Conservation (phyloP, 2,329 filamentous ascomycete genomes). For the Xylaria sp. region DNA sequence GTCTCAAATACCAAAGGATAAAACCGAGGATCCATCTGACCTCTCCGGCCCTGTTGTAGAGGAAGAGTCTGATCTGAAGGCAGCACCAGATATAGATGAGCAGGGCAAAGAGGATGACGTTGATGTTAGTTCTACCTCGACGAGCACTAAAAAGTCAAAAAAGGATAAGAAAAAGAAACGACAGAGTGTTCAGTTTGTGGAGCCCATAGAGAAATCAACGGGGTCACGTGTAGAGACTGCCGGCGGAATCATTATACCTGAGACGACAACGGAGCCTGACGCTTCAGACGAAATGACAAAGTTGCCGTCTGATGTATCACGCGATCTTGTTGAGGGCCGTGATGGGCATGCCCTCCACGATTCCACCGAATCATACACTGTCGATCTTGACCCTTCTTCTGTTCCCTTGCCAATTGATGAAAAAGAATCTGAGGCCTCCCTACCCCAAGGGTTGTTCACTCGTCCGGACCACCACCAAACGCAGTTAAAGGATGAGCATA, state of each 20-base stretch:
- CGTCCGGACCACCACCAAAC: neutral
- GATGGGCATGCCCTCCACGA: neutral
- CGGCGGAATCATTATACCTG: constrained; percentile 9
- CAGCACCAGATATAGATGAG: constrained; percentile 13
- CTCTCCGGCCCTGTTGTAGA: constrained; percentile 16
- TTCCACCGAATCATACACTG: neutral
- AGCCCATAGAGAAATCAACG: constrained; percentile 28
- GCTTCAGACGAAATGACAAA: neutral
- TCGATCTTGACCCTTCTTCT: constrained; percentile 8
- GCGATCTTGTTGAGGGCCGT: neutral
- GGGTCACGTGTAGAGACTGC: constrained; percentile 21
- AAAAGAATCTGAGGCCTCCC: constrained; percentile 3
- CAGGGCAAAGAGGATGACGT: constrained; percentile 25
- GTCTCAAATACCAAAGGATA: constrained; percentile 27
- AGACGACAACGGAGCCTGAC: constrained; percentile 19
- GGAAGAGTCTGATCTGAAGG: constrained; percentile 19
- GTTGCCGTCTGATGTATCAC: neutral
- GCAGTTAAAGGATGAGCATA: neutral
- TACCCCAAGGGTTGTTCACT: neutral
- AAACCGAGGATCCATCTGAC: constrained; percentile 17
- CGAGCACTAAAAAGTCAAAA: constrained; percentile 30
- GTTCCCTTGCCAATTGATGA: constrained; percentile 15
- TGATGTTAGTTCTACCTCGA: constrained; percentile 16
- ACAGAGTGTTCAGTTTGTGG: constrained; percentile 33
- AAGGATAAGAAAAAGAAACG: constrained; percentile 37